Percentiles rank a stretch among this genome's conserved stretches.
phyloP scores from a whole-genome alignment of 2,329 filamentous ascomycete genomes.

The Hypoxylon sp. region DNA sequence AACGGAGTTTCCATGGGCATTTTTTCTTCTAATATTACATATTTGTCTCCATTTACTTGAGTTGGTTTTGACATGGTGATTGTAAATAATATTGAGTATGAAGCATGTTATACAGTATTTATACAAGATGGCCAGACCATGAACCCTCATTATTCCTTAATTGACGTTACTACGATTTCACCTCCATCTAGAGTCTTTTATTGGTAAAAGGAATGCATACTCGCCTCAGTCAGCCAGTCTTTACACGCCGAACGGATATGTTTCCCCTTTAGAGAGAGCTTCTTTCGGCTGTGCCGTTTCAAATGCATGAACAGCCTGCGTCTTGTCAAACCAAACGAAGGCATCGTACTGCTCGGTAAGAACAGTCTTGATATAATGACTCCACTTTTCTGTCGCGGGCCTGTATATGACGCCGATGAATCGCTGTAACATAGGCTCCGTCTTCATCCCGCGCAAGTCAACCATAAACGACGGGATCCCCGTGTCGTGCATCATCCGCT shows the following conservation, averaged over 20 bases:
- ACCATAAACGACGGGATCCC: constrained; percentile 62
- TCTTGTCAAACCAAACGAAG: constrained; percentile 65
- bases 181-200: background rate
- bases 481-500: constrained; percentile 64
- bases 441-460: constrained; percentile 60
- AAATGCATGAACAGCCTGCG: constrained; percentile 61
- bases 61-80: constrained; percentile 10
- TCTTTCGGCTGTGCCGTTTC: constrained; percentile 62
- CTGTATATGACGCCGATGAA: constrained; percentile 69
- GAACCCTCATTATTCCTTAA: background rate
- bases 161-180: background rate
- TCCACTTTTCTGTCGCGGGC: constrained; percentile 63
- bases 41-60: background rate
- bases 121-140: background rate
- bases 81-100: constrained; percentile 9
- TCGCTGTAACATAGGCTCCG: constrained; percentile 60
- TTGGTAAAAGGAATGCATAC: background rate
- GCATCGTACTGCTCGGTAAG: constrained; percentile 66
- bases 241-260: constrained; percentile 67
- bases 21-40: constrained; percentile 24
- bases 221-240: background rate
- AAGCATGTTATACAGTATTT: constrained; percentile 17
- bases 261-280: constrained; percentile 61
- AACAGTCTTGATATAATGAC: constrained; percentile 64
- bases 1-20: constrained; percentile 40